phyloP scores from a whole-genome alignment of 768 basidiomycete species.

The Dioszegia aurantiaca region DNA sequence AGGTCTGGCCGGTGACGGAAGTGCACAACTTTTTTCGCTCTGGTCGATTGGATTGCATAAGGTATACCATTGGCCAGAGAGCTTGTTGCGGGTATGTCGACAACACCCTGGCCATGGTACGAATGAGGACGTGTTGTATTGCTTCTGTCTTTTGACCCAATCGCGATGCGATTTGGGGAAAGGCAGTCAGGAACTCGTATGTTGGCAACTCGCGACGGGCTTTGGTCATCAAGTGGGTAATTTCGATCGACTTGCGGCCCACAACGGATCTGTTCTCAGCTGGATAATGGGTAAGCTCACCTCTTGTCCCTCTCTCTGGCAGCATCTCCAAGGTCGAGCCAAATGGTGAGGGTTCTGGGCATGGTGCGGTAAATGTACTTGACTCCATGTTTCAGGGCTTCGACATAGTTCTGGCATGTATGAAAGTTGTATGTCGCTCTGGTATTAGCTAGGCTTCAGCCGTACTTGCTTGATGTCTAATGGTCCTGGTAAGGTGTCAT shows the following conservation, averaged over 20 bases:
- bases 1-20: constrained; percentile 40
- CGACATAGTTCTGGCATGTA: constrained; percentile 66
- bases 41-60: constrained; percentile 74
- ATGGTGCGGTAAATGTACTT: constrained; percentile 96
- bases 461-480: constrained; percentile 1
- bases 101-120: constrained; percentile 72
- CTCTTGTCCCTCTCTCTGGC: constrained; percentile 19
- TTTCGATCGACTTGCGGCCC: constrained; percentile 54
- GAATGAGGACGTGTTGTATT: constrained; percentile 63
- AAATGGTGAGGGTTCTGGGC: constrained; percentile 87
- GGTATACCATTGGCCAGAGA: constrained; percentile 86
- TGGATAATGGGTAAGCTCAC: constrained; percentile 5
- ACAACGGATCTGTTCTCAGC: constrained; percentile 6
- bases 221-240: constrained; percentile 61
- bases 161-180: constrained; percentile 93
- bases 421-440: constrained; percentile 31
- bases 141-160: constrained; percentile 69
- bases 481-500: constrained; percentile 57
- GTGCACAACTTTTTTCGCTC: constrained; percentile 64
- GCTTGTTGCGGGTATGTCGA: constrained; percentile 81
- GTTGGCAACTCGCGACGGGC: constrained; percentile 65
- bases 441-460: neutral
- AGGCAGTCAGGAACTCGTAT: constrained; percentile 93
- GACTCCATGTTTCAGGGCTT: constrained; percentile 74
- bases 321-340: constrained; percentile 82